Conservation (phyloP, 179 eudicot genomes). For the Nepenthes alata region DNA sequence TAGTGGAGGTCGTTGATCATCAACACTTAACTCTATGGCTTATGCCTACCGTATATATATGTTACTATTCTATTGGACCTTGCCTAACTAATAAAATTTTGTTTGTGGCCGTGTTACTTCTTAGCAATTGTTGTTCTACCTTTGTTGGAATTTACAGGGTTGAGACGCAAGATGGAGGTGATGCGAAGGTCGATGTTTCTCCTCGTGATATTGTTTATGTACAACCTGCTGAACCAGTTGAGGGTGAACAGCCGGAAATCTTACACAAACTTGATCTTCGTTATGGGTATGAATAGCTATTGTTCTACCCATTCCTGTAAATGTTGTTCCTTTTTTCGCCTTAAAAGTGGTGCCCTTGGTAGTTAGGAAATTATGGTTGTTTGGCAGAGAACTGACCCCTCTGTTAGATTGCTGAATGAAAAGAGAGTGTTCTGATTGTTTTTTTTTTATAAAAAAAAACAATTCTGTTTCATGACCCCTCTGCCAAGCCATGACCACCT, state of each 20-base stretch:
- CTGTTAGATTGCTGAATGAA: no score
- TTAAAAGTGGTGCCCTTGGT: neutral
- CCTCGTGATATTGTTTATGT: slow-evolving; percentile 89
- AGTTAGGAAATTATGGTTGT: neutral
- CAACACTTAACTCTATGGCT: neutral
- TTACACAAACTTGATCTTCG: slow-evolving; percentile 91
- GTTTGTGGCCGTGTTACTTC: neutral
- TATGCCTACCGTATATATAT: neutral
- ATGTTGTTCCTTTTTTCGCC: neutral
- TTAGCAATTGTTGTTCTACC: neutral
- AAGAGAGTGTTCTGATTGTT: no score
- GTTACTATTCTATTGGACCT: neutral
- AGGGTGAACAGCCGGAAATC: slow-evolving; percentile 53
- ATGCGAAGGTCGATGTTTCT: slow-evolving; percentile 90
- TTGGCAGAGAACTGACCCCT: no score
- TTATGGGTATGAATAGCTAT: slow-evolving; percentile 52
- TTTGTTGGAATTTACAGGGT: slow-evolving; percentile 35
- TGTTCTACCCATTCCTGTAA: no score
- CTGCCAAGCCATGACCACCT: no score
- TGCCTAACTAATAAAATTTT: neutral
- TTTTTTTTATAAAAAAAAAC: no score
- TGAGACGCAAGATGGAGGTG: slow-evolving; percentile 99
- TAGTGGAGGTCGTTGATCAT: neutral
- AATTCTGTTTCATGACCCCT: no score
- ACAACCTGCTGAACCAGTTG: slow-evolving; percentile 74